phyloP scores from a whole-genome alignment of 139 green algal genomes.

The Auxenochlorella protothecoides region DNA sequence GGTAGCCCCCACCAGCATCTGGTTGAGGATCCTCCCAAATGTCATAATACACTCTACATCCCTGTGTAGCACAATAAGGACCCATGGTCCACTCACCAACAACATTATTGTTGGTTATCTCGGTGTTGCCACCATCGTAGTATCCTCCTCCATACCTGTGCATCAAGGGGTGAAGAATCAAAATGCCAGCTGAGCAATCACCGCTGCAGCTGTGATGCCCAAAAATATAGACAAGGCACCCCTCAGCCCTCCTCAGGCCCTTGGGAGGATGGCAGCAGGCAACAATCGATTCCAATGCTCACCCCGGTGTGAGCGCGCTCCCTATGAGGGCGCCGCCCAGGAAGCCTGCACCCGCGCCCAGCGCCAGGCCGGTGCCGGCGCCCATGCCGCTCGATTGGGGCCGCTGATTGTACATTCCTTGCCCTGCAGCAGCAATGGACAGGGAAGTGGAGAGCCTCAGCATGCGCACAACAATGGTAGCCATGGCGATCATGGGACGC shows the following conservation, averaged over 20 bases:
- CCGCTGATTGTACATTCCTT: no score
- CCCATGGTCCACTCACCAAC: background rate
- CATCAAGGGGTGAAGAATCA: background rate
- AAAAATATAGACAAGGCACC: no score
- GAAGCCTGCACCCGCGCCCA: background rate
- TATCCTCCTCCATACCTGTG: background rate
- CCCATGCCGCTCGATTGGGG: background rate
- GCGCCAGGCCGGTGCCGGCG: slow-evolving; percentile 2
- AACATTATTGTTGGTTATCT: background rate
- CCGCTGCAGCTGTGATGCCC: no score
- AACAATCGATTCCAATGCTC: background rate
- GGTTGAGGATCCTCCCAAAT: background rate
- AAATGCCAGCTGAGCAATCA: no score
- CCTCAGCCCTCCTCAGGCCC: no score
- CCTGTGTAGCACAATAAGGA: no score
- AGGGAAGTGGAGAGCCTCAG: no score
- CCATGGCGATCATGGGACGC: background rate
- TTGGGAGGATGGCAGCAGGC: no score
- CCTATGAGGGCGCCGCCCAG: background rate
- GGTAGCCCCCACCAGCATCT: no score
- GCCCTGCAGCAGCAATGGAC: no score
- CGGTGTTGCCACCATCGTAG: background rate
- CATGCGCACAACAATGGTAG: background rate
- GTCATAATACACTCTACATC: background rate
- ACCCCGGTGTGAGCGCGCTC: background rate